Conservation (phyloP, 2,329 filamentous ascomycete genomes). For the Aureobasidium zeae region DNA sequence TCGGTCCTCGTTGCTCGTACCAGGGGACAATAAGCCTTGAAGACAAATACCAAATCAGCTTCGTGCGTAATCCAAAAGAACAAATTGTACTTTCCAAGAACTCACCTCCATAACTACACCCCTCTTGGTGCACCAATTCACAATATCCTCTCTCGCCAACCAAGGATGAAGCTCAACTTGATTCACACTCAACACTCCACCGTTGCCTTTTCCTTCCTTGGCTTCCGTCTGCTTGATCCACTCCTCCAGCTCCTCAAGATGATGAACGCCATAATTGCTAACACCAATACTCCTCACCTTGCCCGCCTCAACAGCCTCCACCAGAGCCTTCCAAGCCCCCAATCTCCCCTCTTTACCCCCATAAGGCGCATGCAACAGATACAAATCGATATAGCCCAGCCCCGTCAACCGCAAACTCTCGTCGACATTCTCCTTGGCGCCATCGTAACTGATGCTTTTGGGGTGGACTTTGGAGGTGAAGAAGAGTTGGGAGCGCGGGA, state of each 20-base stretch:
- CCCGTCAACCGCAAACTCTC: slow-evolving; percentile 53
- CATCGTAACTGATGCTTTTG: slow-evolving; percentile 50
- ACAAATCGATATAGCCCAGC: slow-evolving; percentile 36
- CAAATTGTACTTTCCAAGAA: not conserved
- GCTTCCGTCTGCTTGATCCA: slow-evolving; percentile 54
- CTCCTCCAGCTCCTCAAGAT: slow-evolving; percentile 45
- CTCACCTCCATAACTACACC: slow-evolving; percentile 35
- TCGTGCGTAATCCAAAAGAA: too few species aligned
- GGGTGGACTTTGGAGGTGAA: slow-evolving; percentile 53
- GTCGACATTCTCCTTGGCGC: slow-evolving; percentile 54
- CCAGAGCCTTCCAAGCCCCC: slow-evolving; percentile 46
- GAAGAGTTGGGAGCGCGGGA: slow-evolving; percentile 49
- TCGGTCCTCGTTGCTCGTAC: slow-evolving; percentile 40
- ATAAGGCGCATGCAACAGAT: slow-evolving; percentile 46
- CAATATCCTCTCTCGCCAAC: slow-evolving; percentile 70
- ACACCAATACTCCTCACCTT: slow-evolving; percentile 47
- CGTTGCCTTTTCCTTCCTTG: slow-evolving; percentile 51
- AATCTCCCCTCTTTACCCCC: slow-evolving; percentile 41
- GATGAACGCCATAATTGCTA: slow-evolving; percentile 47
- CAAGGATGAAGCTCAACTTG: slow-evolving; percentile 90
- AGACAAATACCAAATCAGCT: not conserved
- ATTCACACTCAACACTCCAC: slow-evolving; percentile 68
- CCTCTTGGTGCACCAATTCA: slow-evolving; percentile 59
- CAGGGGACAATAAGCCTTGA: slow-evolving; percentile 38
- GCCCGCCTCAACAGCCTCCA: slow-evolving; percentile 43